Conservation (phyloP, 1,284 basidiomycete genomes). For the Boletus mariae region DNA sequence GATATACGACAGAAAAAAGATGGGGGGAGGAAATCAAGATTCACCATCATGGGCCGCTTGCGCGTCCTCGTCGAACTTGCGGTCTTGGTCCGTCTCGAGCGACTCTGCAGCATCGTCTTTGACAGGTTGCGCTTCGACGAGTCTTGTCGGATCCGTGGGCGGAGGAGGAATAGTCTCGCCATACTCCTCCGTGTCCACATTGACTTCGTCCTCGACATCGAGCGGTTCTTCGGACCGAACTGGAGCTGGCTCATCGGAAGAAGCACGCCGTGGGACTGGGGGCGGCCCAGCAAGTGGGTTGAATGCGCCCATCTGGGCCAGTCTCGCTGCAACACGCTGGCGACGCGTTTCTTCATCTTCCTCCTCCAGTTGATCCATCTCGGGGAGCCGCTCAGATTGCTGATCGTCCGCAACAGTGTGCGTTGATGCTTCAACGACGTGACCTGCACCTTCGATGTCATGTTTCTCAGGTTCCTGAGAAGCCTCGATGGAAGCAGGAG, state of each 20-base stretch:
- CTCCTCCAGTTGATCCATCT: constrained; percentile 38
- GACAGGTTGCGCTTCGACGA: background rate
- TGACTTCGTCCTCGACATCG: constrained; percentile 22
- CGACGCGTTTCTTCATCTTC: constrained; percentile 53
- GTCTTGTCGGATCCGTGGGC: constrained; percentile 12
- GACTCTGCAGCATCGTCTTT: constrained; percentile 7
- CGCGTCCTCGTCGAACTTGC: constrained; percentile 21
- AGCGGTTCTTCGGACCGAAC: constrained; percentile 3
- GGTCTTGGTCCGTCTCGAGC: constrained; percentile 15
- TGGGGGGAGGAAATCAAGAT: constrained; percentile 39
- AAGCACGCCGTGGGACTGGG: constrained; percentile 34
- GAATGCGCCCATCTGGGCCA: constrained; percentile 64
- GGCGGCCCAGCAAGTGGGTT: constrained; percentile 50
- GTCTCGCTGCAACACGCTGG: constrained; percentile 55
- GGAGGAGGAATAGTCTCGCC: constrained; percentile 14
- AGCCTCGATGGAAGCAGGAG: background rate
- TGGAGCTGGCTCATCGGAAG: constrained; percentile 8
- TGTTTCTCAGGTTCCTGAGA: constrained; percentile 10
- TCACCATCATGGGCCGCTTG: constrained; percentile 47
- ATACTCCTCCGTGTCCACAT: constrained; percentile 23
- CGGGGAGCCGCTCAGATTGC: constrained; percentile 15
- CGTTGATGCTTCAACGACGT: constrained; percentile 3
- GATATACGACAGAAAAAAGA: constrained; percentile 18
- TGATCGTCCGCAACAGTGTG: constrained; percentile 14
- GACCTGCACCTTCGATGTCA: constrained; percentile 12